Evolutionary conservation across 148 eudicot genomes (phyloP).

Genomic region (Rhododendron simsii): DNA sequence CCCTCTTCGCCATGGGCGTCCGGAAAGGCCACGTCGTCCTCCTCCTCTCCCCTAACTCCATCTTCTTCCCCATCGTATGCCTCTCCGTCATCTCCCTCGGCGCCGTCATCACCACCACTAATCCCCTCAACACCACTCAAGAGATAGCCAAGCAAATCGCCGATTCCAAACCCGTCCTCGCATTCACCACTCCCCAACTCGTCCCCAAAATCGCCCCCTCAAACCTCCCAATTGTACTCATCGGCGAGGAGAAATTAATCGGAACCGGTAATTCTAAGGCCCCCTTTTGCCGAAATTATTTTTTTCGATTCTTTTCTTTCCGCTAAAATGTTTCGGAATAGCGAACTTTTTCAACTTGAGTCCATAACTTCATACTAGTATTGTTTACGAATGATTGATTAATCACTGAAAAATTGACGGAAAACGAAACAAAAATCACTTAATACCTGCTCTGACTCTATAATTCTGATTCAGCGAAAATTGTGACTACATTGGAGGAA

Average conservation of each 20-base stretch:
- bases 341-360: too few relatives aligned
- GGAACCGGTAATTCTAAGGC: neutral
- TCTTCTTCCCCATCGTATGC: constrained; percentile 73
- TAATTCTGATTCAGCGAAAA: constrained; percentile 14
- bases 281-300: neutral
- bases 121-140: constrained; percentile 60
- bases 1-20: constrained; percentile 51
- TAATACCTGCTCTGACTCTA: neutral
- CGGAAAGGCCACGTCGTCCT: constrained; percentile 74
- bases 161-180: constrained; percentile 64
- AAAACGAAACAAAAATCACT: too few relatives aligned
- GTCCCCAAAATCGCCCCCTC: constrained; percentile 41
- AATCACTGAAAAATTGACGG: neutral
- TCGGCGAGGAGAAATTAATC: constrained; percentile 11
- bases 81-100: constrained; percentile 84
- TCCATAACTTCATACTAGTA: too few relatives aligned
- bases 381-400: neutral
- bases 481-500: constrained; percentile 38
- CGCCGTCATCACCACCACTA: constrained; percentile 81
- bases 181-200: constrained; percentile 57
- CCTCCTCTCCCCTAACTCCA: constrained; percentile 83
- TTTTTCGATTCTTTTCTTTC: neutral
- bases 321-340: too few relatives aligned
- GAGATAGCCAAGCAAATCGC: constrained; percentile 64
- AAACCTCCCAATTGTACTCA: constrained; percentile 37